Conservation (phyloP, 306 rosid species). For the Corylus heterophylla region DNA sequence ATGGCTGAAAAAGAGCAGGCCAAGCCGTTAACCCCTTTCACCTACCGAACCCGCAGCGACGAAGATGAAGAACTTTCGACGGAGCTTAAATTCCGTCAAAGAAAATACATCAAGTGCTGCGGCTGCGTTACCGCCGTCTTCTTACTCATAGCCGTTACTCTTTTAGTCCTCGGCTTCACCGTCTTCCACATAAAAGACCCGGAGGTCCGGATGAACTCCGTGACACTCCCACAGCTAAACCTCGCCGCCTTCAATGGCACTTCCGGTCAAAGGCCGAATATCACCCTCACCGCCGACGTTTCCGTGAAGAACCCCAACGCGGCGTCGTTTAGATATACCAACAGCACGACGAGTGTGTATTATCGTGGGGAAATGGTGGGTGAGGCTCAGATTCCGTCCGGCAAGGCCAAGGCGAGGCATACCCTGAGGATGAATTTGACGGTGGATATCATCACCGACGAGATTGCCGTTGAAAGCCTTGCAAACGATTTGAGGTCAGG, state of each 20-base stretch:
- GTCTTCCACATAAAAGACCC: conserved; percentile 45
- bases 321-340: conserved; percentile 35
- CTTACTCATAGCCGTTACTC: conserved; percentile 35
- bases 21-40: conserved; percentile 34
- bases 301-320: conserved; percentile 48
- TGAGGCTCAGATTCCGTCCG: conserved; percentile 30
- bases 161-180: conserved; percentile 46
- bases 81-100: background rate
- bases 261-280: background rate
- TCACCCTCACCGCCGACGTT: conserved; percentile 33
- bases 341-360: conserved; percentile 25
- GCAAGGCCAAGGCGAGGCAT: conserved; percentile 38
- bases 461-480: conserved; percentile 14
- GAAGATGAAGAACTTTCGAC: background rate
- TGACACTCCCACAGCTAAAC: conserved; percentile 5
- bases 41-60: conserved; percentile 17
- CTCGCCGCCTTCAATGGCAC: background rate
- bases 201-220: conserved; percentile 11
- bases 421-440: conserved; percentile 39
- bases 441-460: conserved; percentile 16
- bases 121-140: conserved; percentile 45
- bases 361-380: conserved; percentile 31
- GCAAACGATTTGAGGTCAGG: background rate
- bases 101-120: conserved; percentile 37
- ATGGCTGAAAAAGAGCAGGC: conserved; percentile 35